phyloP scores from a whole-genome alignment of 176 grass and related monocot genomes.

The Oryza glumipatula region DNA sequence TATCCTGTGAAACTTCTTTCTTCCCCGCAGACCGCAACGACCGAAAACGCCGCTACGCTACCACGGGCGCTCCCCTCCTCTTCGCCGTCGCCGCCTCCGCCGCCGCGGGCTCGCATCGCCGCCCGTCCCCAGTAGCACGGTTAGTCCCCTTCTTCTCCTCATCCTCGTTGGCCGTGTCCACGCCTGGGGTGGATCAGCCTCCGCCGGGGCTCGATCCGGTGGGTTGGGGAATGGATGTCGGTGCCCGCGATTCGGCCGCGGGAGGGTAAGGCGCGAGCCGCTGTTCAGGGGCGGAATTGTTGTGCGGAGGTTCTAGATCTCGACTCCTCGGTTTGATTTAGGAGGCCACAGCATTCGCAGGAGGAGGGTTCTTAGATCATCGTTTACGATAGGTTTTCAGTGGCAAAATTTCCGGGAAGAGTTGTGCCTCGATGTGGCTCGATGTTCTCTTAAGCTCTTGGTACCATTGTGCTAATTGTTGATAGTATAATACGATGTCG shows the following conservation, averaged over 20 bases:
- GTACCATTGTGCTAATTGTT: neutral
- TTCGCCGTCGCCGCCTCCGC: too few species aligned
- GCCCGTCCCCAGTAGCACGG: neutral
- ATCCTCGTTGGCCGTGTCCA: neutral
- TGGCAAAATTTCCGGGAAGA: neutral
- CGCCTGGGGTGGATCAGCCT: neutral
- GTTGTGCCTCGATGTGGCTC: neutral
- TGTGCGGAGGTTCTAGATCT: neutral
- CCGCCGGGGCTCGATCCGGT: neutral
- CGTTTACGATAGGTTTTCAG: neutral
- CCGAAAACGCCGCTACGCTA: neutral
- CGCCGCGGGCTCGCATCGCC: neutral
- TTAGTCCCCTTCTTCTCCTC: neutral
- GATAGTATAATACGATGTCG: neutral
- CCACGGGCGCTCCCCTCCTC: too few species aligned
- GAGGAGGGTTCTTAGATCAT: neutral
- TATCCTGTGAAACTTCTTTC: too few species aligned
- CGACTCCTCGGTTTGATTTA: slow-evolving; percentile 1
- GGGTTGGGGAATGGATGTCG: neutral
- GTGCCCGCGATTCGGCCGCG: neutral
- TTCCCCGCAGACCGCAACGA: too few species aligned
- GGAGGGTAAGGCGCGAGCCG: neutral
- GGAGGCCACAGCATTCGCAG: neutral
- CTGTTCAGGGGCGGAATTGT: neutral
- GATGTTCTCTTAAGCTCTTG: neutral